Percentiles rank a stretch among this genome's conserved stretches.
Evolutionary conservation across 345 rosid species (phyloP).

Genomic region (Moringa oleifera): DNA sequence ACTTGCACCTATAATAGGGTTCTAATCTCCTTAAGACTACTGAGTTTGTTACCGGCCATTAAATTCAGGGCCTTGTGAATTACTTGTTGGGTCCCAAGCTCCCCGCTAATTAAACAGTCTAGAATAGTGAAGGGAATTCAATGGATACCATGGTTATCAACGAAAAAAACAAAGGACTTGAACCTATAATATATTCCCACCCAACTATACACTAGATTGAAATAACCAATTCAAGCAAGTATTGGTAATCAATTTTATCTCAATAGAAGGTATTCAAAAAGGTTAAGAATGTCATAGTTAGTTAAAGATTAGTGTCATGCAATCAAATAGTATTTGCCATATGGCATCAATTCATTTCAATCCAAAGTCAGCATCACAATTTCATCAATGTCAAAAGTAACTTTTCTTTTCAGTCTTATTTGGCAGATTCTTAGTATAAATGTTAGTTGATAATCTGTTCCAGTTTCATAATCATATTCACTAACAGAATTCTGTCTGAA

Average conservation of each 20-base stretch:
- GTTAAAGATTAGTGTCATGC: not conserved
- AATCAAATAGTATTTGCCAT: no score
- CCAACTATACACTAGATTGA: constrained; percentile 1
- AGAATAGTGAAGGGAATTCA: no score
- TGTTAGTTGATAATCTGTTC: not conserved
- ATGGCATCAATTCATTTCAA: not conserved
- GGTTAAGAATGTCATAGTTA: not conserved
- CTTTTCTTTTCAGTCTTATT: not conserved
- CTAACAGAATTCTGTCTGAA: constrained; percentile 5
- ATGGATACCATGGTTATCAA: no score
- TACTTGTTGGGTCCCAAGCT: no score
- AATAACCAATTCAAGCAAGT: constrained; percentile 1
- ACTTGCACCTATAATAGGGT: not conserved
- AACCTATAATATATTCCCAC: not conserved
- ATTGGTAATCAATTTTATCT: not conserved
- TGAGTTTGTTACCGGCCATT: no score
- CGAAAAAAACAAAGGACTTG: no score
- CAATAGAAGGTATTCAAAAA: not conserved
- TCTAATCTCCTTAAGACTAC: no score
- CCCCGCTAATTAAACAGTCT: no score
- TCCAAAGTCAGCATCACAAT: not conserved
- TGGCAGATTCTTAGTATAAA: not conserved
- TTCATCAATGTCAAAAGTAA: not conserved
- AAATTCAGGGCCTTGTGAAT: no score
- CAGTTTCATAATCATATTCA: not conserved